Conservation (phyloP, 345 rosid genomes). For the Dovyalis caffra region DNA sequence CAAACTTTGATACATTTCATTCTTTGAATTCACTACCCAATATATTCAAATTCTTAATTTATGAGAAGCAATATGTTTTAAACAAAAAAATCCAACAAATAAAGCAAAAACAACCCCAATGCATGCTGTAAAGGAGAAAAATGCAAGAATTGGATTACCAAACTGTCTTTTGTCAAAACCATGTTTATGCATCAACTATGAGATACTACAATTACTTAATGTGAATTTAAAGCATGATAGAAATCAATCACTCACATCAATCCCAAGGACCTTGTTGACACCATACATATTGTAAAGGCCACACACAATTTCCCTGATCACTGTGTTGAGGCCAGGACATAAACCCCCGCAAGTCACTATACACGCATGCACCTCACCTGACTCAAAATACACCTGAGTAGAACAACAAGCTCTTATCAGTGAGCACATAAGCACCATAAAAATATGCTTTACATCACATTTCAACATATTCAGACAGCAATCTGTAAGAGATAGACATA, state of each 20-base stretch:
- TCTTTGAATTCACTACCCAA: not conserved
- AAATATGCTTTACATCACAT: not conserved
- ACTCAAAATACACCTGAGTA: constrained; percentile 37
- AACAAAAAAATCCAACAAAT: no score
- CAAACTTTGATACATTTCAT: not conserved
- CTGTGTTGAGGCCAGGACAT: constrained; percentile 47
- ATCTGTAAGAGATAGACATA: constrained; percentile 1
- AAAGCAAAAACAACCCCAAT: no score
- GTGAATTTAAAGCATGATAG: constrained; percentile 5
- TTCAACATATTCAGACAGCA: not conserved
- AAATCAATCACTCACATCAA: constrained; percentile 36
- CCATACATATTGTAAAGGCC: constrained; percentile 45
- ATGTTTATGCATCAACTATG: not conserved
- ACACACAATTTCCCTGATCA: constrained; percentile 48
- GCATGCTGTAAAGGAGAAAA: no score
- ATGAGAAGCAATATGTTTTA: no score
- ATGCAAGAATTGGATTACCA: not conserved
- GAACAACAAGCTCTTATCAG: not conserved
- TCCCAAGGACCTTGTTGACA: constrained; percentile 37
- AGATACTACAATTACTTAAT: not conserved
- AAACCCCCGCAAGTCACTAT: constrained; percentile 49
- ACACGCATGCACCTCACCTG: constrained; percentile 42
- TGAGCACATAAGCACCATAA: not conserved
- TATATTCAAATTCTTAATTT: no score
- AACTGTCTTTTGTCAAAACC: not conserved